Base-by-base conservation (phyloP, 2,329 filamentous ascomycete species). In the Tolypocladium sp. region DNA sequence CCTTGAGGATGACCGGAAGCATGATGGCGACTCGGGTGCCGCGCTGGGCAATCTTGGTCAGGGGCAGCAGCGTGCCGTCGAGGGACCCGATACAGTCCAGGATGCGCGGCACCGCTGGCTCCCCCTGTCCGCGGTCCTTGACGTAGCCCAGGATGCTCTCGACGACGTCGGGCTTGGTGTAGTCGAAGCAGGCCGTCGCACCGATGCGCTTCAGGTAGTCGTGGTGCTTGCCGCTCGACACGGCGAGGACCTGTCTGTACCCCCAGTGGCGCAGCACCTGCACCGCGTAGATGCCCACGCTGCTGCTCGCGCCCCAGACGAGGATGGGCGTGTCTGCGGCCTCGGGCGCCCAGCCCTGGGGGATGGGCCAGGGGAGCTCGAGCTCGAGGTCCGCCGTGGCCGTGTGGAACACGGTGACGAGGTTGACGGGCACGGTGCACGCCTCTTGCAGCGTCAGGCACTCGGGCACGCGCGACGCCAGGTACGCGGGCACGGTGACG, bases 331-430 rank as follows among this genome's bases (percentile, higher is more conserved):
- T 68, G 9, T 77, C 66, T 0, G 72, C 72, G 44, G 67, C 60
- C 7, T 63, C 73, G 57, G 67, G 73, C 49, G 62, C 72, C 64
- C 72, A 81, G 15, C 63, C 68, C 20, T 70, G 67, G 0, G 79
- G 79, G 51, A 79, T 77, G 0, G 83, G 83, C 82, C 83, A 87
- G 0, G 83, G 82, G 0, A 84, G 74, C 38, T 77, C 75, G 25
- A 88, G 68, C 0, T 69, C 73, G 15, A 87, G 71, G 61, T 87
- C 82, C 1, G 60, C 61, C 1, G 69, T 72, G 3, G 82, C 67
- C 6, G 81, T 73, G 65, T 87, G 82, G 67, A 86, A 82, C 13
- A 80, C 82, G 0, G 83, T 86, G 37, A 87, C 78, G 35, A 84
- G 69, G 63, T 85, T 87, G 55, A 81, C 79, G 0, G 82, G 78